Conservation (phyloP, 306 rosid genomes). For the Malus sylvestris region DNA sequence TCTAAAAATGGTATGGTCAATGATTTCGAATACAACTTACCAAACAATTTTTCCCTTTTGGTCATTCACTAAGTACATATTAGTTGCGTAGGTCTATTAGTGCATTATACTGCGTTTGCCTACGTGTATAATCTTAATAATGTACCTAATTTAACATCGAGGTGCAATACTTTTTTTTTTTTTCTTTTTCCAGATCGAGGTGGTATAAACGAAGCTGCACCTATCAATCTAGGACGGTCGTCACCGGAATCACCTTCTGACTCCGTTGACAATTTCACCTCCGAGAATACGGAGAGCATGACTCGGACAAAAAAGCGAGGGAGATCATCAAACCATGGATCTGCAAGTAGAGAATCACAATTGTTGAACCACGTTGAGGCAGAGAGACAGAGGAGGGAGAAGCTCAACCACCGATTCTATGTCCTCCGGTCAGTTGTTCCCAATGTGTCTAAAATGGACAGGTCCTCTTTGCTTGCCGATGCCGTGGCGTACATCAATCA, state of each 20-base stretch:
- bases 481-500: slow-evolving; percentile 33
- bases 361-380: slow-evolving; percentile 34
- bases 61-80: neutral
- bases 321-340: neutral
- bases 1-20: neutral
- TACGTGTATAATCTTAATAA: neutral
- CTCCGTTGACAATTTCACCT: neutral
- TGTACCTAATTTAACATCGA: neutral
- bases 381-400: slow-evolving; percentile 41
- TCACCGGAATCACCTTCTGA: neutral
- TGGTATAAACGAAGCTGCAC: neutral
- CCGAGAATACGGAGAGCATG: neutral
- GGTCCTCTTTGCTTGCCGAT: slow-evolving; percentile 39
- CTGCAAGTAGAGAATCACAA: neutral
- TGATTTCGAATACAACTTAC: neutral
- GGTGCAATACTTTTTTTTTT: neutral
- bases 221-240: neutral
- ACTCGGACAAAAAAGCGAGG: neutral
- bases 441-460: slow-evolving; percentile 52
- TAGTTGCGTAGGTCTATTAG: neutral
- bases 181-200: neutral
- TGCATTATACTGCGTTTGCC: neutral
- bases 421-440: slow-evolving; percentile 50
- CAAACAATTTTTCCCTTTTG: neutral
- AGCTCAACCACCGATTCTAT: slow-evolving; percentile 39